Conservation (phyloP, 2,329 filamentous ascomycete genomes). For the Fusarium pininemorale region DNA sequence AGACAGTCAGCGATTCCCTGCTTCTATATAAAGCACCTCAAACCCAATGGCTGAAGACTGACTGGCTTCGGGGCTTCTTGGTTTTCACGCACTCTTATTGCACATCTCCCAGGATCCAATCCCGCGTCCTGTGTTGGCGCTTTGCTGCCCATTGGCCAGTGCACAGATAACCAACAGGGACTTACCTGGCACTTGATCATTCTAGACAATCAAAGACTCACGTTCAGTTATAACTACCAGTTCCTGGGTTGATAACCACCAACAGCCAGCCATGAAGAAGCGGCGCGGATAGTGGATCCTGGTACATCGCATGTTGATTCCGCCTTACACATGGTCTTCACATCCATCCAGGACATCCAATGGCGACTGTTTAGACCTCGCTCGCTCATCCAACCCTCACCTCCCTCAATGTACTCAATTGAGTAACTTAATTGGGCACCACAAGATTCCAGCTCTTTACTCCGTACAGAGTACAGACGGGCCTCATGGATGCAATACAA, state of each 20-base stretch:
- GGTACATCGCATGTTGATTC: background rate
- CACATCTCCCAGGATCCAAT: slow-evolving; percentile 27
- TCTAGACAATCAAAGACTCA: background rate
- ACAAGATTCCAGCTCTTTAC: background rate
- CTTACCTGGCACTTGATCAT: background rate
- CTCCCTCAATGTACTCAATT: background rate
- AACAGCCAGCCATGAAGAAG: background rate
- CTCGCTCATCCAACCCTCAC: slow-evolving; percentile 2
- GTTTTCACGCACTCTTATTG: slow-evolving; percentile 9
- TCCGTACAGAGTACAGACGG: background rate
- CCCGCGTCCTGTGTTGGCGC: slow-evolving; percentile 24
- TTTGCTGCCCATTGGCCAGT: slow-evolving; percentile 19
- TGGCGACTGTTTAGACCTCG: background rate
- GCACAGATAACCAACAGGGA: slow-evolving; percentile 6
- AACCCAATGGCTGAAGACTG: background rate
- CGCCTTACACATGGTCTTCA: slow-evolving; percentile 14
- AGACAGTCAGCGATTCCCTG: background rate
- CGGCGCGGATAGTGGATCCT: background rate
- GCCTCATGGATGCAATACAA: background rate
- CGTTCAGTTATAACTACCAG: background rate
- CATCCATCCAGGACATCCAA: background rate
- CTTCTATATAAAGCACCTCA: background rate
- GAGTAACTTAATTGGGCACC: background rate
- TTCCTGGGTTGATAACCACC: background rate
- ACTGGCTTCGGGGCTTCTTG: background rate